Evolutionary conservation across 2,329 filamentous ascomycete genomes (phyloP).

Genomic region (Aspergillus hortae): DNA sequence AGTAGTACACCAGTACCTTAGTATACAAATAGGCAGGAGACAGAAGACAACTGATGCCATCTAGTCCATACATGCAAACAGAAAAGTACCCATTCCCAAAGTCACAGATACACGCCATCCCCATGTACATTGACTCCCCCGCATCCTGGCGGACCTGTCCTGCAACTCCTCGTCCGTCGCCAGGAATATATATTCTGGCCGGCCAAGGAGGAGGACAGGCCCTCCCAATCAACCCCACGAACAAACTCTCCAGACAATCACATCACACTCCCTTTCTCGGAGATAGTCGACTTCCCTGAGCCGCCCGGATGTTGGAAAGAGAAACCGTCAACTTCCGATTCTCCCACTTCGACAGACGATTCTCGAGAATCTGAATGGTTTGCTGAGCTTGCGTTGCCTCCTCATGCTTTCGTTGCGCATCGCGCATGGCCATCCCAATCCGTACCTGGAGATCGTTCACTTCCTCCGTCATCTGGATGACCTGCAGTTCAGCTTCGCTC

Average conservation of each 20-base stretch:
- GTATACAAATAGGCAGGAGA: too few species aligned
- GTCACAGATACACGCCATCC: too few species aligned
- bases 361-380: constrained; percentile 11
- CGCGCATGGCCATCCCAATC: constrained; percentile 8
- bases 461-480: not conserved
- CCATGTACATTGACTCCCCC: too few species aligned
- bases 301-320: constrained; percentile 11
- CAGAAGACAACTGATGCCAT: too few species aligned
- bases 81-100: too few species aligned
- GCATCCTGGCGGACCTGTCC: not conserved
- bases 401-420: constrained; percentile 9
- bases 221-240: not conserved
- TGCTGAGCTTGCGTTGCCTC: not conserved
- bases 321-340: constrained; percentile 15
- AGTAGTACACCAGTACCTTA: too few species aligned
- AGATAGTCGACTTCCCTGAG: not conserved
- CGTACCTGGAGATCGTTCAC: constrained; percentile 2
- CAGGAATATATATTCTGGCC: not conserved
- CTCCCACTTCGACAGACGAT: constrained; percentile 10
- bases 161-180: not conserved
- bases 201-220: not conserved
- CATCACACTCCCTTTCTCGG: not conserved
- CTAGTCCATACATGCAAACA: too few species aligned
- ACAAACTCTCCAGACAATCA: not conserved
- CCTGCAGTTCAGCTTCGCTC: not conserved